A percentile compares a stretch with the other conserved stretches of the same genome.
Conservation (phyloP, 352 stramenopile species). For the Phytopythium kandeliae region DNA sequence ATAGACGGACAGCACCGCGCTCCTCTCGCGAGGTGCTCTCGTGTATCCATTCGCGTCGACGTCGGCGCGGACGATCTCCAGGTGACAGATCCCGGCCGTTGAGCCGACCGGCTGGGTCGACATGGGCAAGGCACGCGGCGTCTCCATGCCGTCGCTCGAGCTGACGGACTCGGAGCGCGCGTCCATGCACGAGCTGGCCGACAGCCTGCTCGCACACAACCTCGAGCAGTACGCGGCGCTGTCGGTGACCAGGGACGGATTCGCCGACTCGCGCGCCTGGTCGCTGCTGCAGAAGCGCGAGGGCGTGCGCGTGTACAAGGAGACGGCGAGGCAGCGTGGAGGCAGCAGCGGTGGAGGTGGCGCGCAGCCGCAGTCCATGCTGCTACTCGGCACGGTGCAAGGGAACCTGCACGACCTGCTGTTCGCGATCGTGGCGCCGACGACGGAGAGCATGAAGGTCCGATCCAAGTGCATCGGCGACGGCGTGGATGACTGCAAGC, state of each 20-base stretch:
- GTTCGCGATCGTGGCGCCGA: slow-evolving; percentile 30
- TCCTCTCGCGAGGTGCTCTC: neutral
- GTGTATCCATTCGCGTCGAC: neutral
- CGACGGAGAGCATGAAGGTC: slow-evolving; percentile 26
- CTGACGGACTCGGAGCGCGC: slow-evolving; percentile 18
- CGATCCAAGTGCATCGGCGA: slow-evolving; percentile 29
- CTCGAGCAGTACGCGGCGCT: slow-evolving; percentile 18
- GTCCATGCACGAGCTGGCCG: slow-evolving; percentile 25
- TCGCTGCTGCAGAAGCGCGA: slow-evolving; percentile 21
- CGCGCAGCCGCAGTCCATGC: slow-evolving; percentile 13
- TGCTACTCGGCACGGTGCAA: slow-evolving; percentile 31
- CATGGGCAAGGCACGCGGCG: slow-evolving; percentile 11
- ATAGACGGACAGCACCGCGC: too few species aligned
- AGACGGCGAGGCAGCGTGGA: slow-evolving; percentile 19
- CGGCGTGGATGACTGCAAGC: slow-evolving; percentile 20
- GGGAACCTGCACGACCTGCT: slow-evolving; percentile 39
- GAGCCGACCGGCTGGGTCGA: too few species aligned
- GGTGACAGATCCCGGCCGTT: neutral
- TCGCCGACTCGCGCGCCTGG: slow-evolving; percentile 26
- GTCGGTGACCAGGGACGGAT: slow-evolving; percentile 20
- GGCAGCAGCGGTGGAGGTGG: slow-evolving; percentile 16
- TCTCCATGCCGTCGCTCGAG: slow-evolving; percentile 21
- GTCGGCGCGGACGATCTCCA: neutral
- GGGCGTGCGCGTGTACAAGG: slow-evolving; percentile 28
- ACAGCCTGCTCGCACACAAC: slow-evolving; percentile 20